These are phyloP conservation scores for Solanum virginianum DNA, from an alignment of 257 asterid species.

Conservation along the genomic window DNA sequence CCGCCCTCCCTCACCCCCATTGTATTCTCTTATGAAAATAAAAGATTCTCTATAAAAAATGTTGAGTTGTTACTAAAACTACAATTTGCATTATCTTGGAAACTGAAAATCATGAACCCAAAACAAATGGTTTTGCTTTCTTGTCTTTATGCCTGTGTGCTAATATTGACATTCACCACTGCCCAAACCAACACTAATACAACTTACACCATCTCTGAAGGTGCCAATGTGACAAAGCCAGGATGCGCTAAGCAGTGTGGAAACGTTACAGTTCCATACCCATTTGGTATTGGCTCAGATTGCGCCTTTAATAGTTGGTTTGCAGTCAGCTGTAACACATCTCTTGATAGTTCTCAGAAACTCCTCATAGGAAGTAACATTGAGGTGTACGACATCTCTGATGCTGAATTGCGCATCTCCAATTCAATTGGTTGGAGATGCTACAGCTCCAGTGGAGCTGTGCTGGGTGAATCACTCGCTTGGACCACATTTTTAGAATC, in stretches of 20 bases:
- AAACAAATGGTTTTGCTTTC: neutral
- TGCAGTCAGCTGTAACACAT: conserved; percentile 21
- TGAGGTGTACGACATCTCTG: conserved; percentile 28
- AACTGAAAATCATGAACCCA: neutral
- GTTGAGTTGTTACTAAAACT: neutral
- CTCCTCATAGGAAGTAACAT: neutral
- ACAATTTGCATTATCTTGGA: neutral
- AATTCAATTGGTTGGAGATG: conserved; percentile 32
- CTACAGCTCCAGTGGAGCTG: conserved; percentile 20
- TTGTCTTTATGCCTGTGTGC: neutral
- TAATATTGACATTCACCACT: neutral
- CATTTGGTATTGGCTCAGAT: conserved; percentile 33
- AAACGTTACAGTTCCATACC: conserved; percentile 28
- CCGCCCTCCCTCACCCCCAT: too few species aligned
- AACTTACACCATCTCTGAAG: neutral
- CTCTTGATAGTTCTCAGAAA: neutral
- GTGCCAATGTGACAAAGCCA: neutral
- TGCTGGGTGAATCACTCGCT: neutral
- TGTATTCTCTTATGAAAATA: too few species aligned
- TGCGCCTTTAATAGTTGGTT: conserved; percentile 17
- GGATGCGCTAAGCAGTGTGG: conserved; percentile 22
- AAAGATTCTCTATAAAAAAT: neutral
- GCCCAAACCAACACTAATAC: neutral
- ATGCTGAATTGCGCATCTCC: conserved; percentile 29
- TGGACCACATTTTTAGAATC: neutral